Evolutionary conservation across 768 basidiomycete species (phyloP).

Genomic region (Podaxis pistillaris): DNA sequence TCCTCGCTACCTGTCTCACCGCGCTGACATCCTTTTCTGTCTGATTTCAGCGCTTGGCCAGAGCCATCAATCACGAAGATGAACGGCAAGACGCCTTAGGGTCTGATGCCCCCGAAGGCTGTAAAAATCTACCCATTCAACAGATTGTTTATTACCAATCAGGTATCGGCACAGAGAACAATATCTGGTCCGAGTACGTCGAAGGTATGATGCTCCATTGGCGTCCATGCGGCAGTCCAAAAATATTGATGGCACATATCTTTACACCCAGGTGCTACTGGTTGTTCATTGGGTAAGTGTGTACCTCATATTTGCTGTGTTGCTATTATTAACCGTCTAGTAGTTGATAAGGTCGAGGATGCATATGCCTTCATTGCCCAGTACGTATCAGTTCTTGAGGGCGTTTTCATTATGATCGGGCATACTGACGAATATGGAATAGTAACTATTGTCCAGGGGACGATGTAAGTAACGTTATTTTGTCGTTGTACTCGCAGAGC

Average conservation of each 20-base stretch:
- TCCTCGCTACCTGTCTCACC: background rate
- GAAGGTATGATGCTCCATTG: conserved; percentile 39
- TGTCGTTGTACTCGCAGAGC: conserved; percentile 4
- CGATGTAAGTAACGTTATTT: conserved; percentile 43
- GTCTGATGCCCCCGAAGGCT: conserved; percentile 1
- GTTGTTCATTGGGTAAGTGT: conserved; percentile 53
- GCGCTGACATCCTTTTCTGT: background rate
- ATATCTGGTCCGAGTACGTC: conserved; percentile 56
- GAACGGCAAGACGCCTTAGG: conserved; percentile 29
- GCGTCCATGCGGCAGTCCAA: background rate
- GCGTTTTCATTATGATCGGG: background rate
- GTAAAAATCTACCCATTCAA: conserved; percentile 33
- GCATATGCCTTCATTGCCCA: conserved; percentile 81
- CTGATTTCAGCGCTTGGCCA: conserved; percentile 45
- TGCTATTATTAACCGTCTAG: conserved; percentile 4
- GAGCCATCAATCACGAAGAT: conserved; percentile 52
- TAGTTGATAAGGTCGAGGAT: conserved; percentile 74
- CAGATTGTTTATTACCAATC: conserved; percentile 67
- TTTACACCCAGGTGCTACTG: conserved; percentile 51
- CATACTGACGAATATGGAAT: background rate
- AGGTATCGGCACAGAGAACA: conserved; percentile 57
- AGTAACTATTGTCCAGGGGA: conserved; percentile 74
- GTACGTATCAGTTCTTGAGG: conserved; percentile 37
- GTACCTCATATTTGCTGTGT: background rate
- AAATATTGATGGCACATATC: background rate